A percentile compares a stretch with the other conserved stretches of the same genome.
Evolutionary conservation across 2,329 filamentous ascomycete genomes (phyloP).

Genomic region (Xylaria sp.): DNA sequence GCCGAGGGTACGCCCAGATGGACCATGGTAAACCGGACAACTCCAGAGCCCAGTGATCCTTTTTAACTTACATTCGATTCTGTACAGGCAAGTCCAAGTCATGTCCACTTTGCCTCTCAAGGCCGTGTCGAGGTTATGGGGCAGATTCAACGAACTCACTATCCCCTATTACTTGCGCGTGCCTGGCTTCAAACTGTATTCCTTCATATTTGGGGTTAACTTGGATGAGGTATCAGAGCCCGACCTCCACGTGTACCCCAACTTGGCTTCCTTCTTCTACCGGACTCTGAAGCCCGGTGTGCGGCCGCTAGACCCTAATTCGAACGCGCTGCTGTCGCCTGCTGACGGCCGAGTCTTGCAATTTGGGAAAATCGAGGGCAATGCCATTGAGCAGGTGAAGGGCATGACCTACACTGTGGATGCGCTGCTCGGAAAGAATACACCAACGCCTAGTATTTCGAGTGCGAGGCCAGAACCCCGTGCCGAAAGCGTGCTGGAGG

Average conservation of each 20-base stretch:
- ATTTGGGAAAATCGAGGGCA: conserved; percentile 89
- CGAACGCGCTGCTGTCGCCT: conserved; percentile 84
- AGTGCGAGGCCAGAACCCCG: conserved; percentile 48
- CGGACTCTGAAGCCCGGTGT: conserved; percentile 89
- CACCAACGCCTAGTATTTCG: conserved; percentile 66
- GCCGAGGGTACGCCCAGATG: conserved; percentile 78
- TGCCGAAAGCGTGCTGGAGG: conserved; percentile 40
- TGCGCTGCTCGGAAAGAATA: conserved; percentile 81
- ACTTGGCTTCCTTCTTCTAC: conserved; percentile 97
- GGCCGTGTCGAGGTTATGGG: conserved; percentile 89
- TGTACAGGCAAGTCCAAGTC: conserved; percentile 81
- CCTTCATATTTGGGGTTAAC: conserved; percentile 90
- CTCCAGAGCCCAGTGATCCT: conserved; percentile 9
- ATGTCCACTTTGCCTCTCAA: conserved; percentile 95
- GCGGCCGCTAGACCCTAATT: conserved; percentile 84
- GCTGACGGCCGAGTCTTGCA: conserved; percentile 92
- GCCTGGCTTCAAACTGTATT: conserved; percentile 91
- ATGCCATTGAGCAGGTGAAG: conserved; percentile 98
- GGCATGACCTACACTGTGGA: conserved; percentile 98
- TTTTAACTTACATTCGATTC: conserved; percentile 32
- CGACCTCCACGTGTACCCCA: conserved; percentile 89
- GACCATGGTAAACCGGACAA: conserved; percentile 73
- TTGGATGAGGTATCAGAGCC: conserved; percentile 87
- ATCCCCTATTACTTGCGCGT: conserved; percentile 89
- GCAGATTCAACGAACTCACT: conserved; percentile 87